Base-by-base conservation (phyloP, 1,284 basidiomycete genomes). In the Melampsora abietis-canadensis region DNA sequence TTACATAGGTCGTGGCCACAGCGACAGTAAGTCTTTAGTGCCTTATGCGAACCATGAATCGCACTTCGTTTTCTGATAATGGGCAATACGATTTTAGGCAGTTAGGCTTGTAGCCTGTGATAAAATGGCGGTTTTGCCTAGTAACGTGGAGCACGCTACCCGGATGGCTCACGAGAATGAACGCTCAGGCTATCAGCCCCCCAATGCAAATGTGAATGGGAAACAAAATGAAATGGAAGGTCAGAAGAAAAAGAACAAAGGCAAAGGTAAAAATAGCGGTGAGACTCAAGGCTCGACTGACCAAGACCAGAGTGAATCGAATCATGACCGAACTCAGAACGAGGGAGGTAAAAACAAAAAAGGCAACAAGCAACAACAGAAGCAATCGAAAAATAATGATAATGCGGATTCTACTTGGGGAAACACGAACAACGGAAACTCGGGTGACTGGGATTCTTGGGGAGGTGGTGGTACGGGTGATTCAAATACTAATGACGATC, bases 201-300 rank as follows among this genome's bases (percentile, higher is more conserved):
- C 0, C 14, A n/a, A 27, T 21, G n/a, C 51, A 27, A 10, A 10
- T 12, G 12, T 40, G 37, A 54, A 54, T n/a, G 51, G 51, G 27
- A n/a, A 27, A 54, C n/a, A 27, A 12, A 54, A 54, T 54, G 51
- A 54, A 12, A n/a, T 8, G n/a, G 51, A 54, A 2, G 51, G 51
- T 54, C 51, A 54, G 27, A 54, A 54, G 51, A 54, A 54, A 54
- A 54, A 54, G 51, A 54, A 54, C 27, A 54, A 54, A 54, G 51
- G 51, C 8, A 54, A 54, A 27, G 51, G 51, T n/a, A 54, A 54
- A 27, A n/a, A 54, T n/a, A 14, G 19, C 21, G 51, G 27, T 21
- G 51, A 54, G 19, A 54, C 5, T 54, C n/a, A 54, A 54, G 6
- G 6, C 12, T 40, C 37, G 37, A 40, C 37, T 40, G 51, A 54